Percentiles rank a stretch among this genome's conserved stretches.
Evolutionary conservation across 1,284 basidiomycete species (phyloP).

Genomic region (Ceratobasidium sp.): DNA sequence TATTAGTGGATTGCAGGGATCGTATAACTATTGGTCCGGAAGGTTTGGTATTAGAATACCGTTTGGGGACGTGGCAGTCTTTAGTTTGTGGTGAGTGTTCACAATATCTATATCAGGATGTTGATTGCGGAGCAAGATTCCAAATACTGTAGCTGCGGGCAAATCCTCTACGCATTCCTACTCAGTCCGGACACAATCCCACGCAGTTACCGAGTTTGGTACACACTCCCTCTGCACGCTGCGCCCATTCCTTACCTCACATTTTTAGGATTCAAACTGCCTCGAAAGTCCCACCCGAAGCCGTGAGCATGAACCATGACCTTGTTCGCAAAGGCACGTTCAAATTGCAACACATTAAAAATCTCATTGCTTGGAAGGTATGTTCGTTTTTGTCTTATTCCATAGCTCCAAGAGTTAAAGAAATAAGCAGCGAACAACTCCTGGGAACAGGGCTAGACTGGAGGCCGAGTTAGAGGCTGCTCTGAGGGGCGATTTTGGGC

Average conservation of each 20-base stretch:
- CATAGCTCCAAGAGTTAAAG: background rate
- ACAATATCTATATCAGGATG: background rate
- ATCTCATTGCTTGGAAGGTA: constrained; percentile 64
- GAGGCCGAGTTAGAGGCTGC: constrained; percentile 45
- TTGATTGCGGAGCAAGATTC: background rate
- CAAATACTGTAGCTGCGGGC: constrained; percentile 70
- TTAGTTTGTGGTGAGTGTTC: constrained; percentile 74
- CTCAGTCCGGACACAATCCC: constrained; percentile 86
- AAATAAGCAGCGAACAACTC: constrained; percentile 47
- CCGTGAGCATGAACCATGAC: constrained; percentile 70
- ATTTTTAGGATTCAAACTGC: constrained; percentile 67
- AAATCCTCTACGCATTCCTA: constrained; percentile 89
- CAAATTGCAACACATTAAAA: constrained; percentile 67
- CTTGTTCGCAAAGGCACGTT: constrained; percentile 69
- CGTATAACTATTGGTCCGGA: constrained; percentile 77
- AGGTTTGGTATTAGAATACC: constrained; percentile 79
- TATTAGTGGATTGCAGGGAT: constrained; percentile 81
- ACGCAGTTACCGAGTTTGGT: constrained; percentile 80
- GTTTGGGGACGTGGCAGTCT: constrained; percentile 85
- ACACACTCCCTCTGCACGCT: background rate
- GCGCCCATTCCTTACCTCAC: background rate
- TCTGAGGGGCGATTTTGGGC: constrained; percentile 60
- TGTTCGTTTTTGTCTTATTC: constrained; percentile 49
- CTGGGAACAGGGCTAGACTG: constrained; percentile 47
- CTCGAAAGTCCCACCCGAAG: constrained; percentile 70